Base-by-base conservation (phyloP, 2,329 filamentous ascomycete genomes). In the Blastomyces parvus region DNA sequence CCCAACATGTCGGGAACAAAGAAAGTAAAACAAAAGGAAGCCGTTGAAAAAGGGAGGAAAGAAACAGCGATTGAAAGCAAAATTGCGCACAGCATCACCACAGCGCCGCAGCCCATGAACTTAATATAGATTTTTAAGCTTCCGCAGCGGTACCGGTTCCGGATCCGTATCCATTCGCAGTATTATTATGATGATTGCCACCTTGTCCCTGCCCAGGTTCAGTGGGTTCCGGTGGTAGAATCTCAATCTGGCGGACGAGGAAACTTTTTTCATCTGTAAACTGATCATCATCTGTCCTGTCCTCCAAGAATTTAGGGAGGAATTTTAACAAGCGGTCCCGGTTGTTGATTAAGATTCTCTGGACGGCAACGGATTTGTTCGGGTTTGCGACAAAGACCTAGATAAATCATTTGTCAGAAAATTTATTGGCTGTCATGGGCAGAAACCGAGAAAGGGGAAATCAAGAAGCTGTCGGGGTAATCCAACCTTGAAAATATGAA, bases 181-280 rank as follows among this genome's bases (percentile, higher is more conserved):
- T 13, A 52, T 52, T 52, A 52, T 52, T 27, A 38, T 60, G 40
- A 14, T 17, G 11, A 30, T 19, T 53, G 14, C 36, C 38, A 22
- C 33, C 33, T 22, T 42, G 38, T 9, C 22, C 42, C 30, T 72
- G 70, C 56, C 68, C 62, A 36, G 71, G 74, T 48, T 78, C 75
- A 52, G 78, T 70, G 33, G 77, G 77, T 62, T 78, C 76, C 59
- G 72, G 73, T 30, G 78, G 76, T 48, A 80, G 67, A 66, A 76
- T 71, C 64, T 85, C 82, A 71, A 99, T 97, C 76, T 97, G 92
- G 77, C 95, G 93, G 71, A 99, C 92, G 71, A 99, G 80, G 74
- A 97, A 99, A 70, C 94, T 93, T 73, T 96, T 90, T 81, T 99
- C 94, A 73, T 99, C 94, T 68, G 92, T 94, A 74, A 99, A 99